phyloP scores from a whole-genome alignment of 129 eudicot genomes.

The Artemisia tridentata region DNA sequence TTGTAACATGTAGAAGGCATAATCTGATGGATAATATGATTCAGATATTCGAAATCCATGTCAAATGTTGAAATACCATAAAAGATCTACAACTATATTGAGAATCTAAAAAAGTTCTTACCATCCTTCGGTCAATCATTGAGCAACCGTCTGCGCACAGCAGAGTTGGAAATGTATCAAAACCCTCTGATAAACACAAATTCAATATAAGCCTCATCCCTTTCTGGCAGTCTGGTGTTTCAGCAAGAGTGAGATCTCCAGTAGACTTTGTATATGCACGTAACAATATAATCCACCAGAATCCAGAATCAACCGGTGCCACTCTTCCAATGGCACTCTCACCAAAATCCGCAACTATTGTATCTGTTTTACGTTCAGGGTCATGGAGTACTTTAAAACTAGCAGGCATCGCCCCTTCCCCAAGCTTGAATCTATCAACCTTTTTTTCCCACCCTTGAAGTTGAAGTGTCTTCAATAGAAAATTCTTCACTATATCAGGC shows the following conservation, averaged over 20 bases:
- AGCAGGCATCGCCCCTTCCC: constrained; percentile 99
- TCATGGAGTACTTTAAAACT: constrained; percentile 97
- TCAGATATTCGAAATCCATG: background rate
- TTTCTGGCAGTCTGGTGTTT: constrained; percentile 90
- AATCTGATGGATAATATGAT: background rate
- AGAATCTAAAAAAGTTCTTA: constrained; percentile 27
- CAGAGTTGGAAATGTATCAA: constrained; percentile 91
- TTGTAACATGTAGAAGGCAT: background rate
- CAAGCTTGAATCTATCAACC: constrained; percentile 86
- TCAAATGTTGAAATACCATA: background rate
- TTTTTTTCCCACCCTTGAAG: constrained; percentile 97
- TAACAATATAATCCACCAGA: constrained; percentile 99
- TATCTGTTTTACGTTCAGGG: constrained; percentile 84
- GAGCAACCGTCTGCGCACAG: constrained; percentile 96
- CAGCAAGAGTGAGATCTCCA: constrained; percentile 77
- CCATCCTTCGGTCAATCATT: constrained; percentile 99
- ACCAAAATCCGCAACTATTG: constrained; percentile 93
- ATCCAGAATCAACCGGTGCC: constrained; percentile 98
- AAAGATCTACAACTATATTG: constrained; percentile 3
- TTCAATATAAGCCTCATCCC: constrained; percentile 83
- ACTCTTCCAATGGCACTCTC: constrained; percentile 99
- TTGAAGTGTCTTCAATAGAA: constrained; percentile 80
- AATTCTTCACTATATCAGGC: constrained; percentile 93
- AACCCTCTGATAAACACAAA: constrained; percentile 88
- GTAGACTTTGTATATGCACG: constrained; percentile 98